A percentile compares a stretch with the other conserved stretches of the same genome.
phyloP scores from a whole-genome alignment of 2,329 filamentous ascomycete genomes.

The Pseudogymnoascus sp. region DNA sequence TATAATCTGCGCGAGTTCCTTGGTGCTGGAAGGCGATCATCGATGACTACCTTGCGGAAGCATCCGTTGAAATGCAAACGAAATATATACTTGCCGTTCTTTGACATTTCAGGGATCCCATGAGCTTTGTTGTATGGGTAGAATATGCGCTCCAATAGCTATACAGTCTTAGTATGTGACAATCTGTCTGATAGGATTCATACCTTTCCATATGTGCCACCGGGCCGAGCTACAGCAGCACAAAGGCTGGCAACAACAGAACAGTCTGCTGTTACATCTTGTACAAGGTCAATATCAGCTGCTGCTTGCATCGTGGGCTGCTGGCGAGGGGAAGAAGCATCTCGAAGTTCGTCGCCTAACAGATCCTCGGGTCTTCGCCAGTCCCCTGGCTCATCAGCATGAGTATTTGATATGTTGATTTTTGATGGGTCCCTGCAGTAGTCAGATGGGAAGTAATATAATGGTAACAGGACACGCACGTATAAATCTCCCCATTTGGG shows the following conservation, averaged over 20 bases:
- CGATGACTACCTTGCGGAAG: slow-evolving; percentile 77
- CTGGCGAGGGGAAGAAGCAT: slow-evolving; percentile 24
- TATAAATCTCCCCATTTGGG: slow-evolving; percentile 46
- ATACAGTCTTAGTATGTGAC: slow-evolving; percentile 11
- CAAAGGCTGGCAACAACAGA: slow-evolving; percentile 95
- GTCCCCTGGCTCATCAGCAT: slow-evolving; percentile 67
- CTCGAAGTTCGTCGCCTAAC: slow-evolving; percentile 29
- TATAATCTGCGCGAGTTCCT: slow-evolving; percentile 70
- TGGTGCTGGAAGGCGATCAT: slow-evolving; percentile 78
- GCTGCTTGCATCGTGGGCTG: slow-evolving; percentile 48
- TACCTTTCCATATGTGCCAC: slow-evolving; percentile 63
- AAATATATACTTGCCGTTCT: slow-evolving; percentile 83
- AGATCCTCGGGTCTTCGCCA: slow-evolving; percentile 76
- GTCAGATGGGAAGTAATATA: slow-evolving; percentile 17
- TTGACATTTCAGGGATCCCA: slow-evolving; percentile 55
- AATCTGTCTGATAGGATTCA: slow-evolving; percentile 14
- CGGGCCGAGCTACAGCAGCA: slow-evolving; percentile 64
- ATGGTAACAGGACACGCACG: slow-evolving; percentile 42
- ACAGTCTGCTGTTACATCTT: slow-evolving; percentile 93
- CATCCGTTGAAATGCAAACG: slow-evolving; percentile 96
- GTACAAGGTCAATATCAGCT: slow-evolving; percentile 71
- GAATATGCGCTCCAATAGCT: slow-evolving; percentile 66
- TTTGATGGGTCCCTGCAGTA: slow-evolving; percentile 56
- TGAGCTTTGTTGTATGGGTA: slow-evolving; percentile 63
- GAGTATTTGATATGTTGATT: slow-evolving; percentile 66